These are phyloP conservation scores for Ramularia collo-cygni DNA, from an alignment of 2,329 filamentous ascomycete species.

Conservation along the genomic window DNA sequence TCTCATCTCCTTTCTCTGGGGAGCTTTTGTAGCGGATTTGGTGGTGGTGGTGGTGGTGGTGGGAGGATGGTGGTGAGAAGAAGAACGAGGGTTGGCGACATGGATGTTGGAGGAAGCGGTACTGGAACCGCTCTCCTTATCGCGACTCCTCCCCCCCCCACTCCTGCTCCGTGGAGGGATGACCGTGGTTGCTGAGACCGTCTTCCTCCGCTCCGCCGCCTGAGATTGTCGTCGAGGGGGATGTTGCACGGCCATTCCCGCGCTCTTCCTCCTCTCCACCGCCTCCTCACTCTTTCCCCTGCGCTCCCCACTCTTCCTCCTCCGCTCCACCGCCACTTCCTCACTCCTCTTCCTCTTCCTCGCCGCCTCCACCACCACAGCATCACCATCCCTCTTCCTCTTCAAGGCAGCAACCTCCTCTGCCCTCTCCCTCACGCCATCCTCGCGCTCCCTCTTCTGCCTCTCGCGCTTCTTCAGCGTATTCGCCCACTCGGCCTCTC, in stretches of 20 bases:
- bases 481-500: conserved; percentile 7
- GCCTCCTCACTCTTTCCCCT: no score
- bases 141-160: no score
- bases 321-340: neutral
- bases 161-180: no score
- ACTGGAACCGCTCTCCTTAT: no score
- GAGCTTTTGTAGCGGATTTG: neutral
- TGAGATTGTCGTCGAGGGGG: no score
- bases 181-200: neutral
- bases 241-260: no score
- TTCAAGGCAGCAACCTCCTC: no score
- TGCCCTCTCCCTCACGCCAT: neutral
- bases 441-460: neutral
- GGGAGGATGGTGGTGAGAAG: no score
- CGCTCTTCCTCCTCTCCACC: conserved; percentile 2
- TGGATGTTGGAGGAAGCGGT: no score
- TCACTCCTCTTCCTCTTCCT: neutral
- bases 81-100: no score
- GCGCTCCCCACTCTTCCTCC: neutral
- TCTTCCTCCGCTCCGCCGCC: no score
- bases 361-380: neutral
- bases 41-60: no score
- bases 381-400: neutral
- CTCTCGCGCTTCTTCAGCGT: conserved; percentile 6
- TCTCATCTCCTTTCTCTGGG: conserved; percentile 2